These are phyloP conservation scores for Lasiodiplodia theobromae DNA, from an alignment of 2,329 filamentous ascomycete genomes.

Conservation along the genomic window DNA sequence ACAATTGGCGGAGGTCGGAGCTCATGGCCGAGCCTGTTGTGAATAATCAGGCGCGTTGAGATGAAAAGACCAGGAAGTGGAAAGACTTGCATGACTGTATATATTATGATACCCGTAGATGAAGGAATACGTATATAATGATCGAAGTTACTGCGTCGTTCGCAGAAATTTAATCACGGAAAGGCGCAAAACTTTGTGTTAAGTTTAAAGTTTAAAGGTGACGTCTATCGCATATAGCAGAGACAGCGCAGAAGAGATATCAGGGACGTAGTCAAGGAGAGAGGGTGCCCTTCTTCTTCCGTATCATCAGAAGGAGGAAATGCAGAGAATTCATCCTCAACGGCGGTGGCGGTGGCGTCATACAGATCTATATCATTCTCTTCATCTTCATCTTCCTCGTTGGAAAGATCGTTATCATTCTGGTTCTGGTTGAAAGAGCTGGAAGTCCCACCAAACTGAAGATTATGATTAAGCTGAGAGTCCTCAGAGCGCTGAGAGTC, in stretches of 20 bases:
- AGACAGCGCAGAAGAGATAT: not conserved
- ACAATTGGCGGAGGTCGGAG: not conserved
- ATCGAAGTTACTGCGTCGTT: not conserved
- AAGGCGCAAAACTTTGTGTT: not conserved
- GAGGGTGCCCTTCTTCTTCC: too few relatives aligned
- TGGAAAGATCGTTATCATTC: not conserved
- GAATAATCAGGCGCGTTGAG: not conserved
- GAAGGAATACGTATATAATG: not conserved
- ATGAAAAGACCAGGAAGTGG: not conserved
- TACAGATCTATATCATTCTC: too few relatives aligned
- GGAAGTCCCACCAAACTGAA: too few relatives aligned
- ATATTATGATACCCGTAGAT: conserved; percentile 1
- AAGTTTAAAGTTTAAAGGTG: not conserved
- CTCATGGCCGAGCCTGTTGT: not conserved
- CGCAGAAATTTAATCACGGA: not conserved
- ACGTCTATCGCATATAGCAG: not conserved
- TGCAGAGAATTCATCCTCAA: not conserved
- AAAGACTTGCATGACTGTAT: not conserved
- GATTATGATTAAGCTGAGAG: too few relatives aligned
- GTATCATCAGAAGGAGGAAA: not conserved
- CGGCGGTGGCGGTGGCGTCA: too few relatives aligned
- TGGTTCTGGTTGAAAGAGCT: too few relatives aligned
- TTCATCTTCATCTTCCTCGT: not conserved
- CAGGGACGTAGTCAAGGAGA: too few relatives aligned
- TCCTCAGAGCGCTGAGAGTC: too few relatives aligned